Evolutionary conservation across 106 monocot genomes (phyloP).

Genomic region (Dioscorea dumetorum): DNA sequence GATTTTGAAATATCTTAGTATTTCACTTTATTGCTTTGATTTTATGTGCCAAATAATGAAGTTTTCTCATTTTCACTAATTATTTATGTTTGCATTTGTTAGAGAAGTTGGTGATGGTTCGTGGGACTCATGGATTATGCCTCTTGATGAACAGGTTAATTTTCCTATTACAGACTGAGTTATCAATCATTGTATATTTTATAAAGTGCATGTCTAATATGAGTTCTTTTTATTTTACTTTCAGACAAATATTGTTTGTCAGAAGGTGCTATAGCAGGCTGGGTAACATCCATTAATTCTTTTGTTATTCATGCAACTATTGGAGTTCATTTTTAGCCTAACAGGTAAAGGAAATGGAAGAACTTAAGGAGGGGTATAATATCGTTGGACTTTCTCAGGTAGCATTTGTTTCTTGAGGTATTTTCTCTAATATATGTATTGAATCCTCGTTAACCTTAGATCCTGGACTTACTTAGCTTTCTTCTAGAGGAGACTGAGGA

Average conservation of each 20-base stretch:
- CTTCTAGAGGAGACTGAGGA: too few relatives aligned
- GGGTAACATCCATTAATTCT: background rate
- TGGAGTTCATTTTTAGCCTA: background rate
- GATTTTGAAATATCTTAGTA: background rate
- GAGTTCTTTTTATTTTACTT: conserved; percentile 1
- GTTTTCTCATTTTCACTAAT: too few relatives aligned
- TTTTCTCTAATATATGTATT: too few relatives aligned
- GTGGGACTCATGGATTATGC: conserved; percentile 41
- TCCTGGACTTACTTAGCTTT: too few relatives aligned
- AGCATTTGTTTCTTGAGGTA: background rate
- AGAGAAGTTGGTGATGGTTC: conserved; percentile 45
- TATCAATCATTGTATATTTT: too few relatives aligned
- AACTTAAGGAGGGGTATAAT: conserved; percentile 31
- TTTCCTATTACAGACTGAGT: background rate
- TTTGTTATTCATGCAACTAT: background rate
- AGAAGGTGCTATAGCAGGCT: conserved; percentile 18
- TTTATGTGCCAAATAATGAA: too few relatives aligned
- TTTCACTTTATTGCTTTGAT: background rate
- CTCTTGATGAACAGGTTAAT: conserved; percentile 35
- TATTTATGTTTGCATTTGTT: background rate
- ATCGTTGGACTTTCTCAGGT: conserved; percentile 55
- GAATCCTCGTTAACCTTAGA: too few relatives aligned
- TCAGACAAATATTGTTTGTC: conserved; percentile 25
- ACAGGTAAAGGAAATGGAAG: conserved; percentile 45
- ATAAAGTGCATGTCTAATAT: background rate